Conservation (phyloP, 2,329 filamentous ascomycete species). For the Penicillium italicum region DNA sequence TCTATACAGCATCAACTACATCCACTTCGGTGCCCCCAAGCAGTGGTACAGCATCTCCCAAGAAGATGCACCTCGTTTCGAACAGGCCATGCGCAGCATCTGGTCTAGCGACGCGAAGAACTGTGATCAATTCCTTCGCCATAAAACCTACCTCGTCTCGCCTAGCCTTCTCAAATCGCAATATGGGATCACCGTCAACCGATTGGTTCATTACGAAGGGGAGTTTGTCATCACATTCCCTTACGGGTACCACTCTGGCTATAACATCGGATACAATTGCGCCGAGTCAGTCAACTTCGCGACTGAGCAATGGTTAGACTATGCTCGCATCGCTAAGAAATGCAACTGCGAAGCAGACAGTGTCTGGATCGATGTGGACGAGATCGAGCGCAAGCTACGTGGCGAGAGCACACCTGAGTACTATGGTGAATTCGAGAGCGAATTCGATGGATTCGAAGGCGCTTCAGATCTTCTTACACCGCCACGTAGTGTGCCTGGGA, state of each 20-base stretch:
- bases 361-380: constrained; percentile 95
- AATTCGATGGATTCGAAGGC: constrained; percentile 60
- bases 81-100: constrained; percentile 78
- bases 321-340: constrained; percentile 92
- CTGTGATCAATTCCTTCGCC: constrained; percentile 91
- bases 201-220: constrained; percentile 88
- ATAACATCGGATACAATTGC: constrained; percentile 97
- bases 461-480: constrained; percentile 72
- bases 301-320: constrained; percentile 89
- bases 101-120: constrained; percentile 95
- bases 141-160: constrained; percentile 97
- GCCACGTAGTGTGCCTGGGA: constrained; percentile 68
- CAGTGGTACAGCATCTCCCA: constrained; percentile 99
- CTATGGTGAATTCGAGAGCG: constrained; percentile 55
- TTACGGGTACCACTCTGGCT: constrained; percentile 97
- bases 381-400: constrained; percentile 89
- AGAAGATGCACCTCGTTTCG: constrained; percentile 86
- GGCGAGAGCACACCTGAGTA: constrained; percentile 66
- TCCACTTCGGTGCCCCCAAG: constrained; percentile 97
- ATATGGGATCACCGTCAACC: constrained; percentile 94
- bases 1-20: constrained; percentile 99
- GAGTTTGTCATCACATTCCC: constrained; percentile 99
- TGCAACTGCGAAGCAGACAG: constrained; percentile 97
- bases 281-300: constrained; percentile 99
- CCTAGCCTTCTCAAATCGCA: constrained; percentile 81